These are phyloP conservation scores for Mrakia frigida DNA, from an alignment of 768 basidiomycete species.

Conservation along the genomic window DNA sequence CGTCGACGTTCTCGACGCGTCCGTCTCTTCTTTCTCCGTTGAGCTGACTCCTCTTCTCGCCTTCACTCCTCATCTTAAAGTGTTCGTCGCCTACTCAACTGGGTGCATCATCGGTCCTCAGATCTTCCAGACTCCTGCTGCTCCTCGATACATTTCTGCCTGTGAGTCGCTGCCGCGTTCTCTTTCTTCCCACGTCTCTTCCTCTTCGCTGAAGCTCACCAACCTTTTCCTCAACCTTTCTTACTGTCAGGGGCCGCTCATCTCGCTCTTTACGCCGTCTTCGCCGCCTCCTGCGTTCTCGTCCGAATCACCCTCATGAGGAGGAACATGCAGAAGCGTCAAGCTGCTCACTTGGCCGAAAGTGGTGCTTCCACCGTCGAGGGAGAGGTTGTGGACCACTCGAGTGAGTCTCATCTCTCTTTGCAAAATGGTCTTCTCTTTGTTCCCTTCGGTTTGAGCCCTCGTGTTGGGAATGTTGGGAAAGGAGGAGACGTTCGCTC, in stretches of 20 bases:
- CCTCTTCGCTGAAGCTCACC: neutral
- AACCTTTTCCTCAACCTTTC: constrained; percentile 36
- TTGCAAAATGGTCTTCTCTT: no score
- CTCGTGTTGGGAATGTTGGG: no score
- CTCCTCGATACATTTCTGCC: constrained; percentile 52
- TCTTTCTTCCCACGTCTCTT: neutral
- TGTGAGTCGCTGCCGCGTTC: constrained; percentile 39
- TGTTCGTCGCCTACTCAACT: constrained; percentile 17
- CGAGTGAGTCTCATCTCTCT: neutral
- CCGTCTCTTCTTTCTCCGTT: no score
- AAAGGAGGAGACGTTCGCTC: neutral
- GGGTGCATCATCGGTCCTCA: constrained; percentile 52
- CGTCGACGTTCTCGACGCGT: no score
- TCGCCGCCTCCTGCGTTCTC: constrained; percentile 46
- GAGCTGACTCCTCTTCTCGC: no score
- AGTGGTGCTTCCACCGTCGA: constrained; percentile 30
- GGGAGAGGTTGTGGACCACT: neutral
- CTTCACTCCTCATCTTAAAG: no score
- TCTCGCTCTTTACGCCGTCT: constrained; percentile 51
- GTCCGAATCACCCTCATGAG: constrained; percentile 49
- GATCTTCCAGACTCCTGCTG: constrained; percentile 51
- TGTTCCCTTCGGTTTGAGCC: no score
- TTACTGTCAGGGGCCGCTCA: neutral
- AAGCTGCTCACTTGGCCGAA: constrained; percentile 37
- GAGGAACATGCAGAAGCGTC: constrained; percentile 41